These are phyloP conservation scores for Juglanconis juglandina DNA, from an alignment of 2,329 filamentous ascomycete species.

Conservation along the genomic window DNA sequence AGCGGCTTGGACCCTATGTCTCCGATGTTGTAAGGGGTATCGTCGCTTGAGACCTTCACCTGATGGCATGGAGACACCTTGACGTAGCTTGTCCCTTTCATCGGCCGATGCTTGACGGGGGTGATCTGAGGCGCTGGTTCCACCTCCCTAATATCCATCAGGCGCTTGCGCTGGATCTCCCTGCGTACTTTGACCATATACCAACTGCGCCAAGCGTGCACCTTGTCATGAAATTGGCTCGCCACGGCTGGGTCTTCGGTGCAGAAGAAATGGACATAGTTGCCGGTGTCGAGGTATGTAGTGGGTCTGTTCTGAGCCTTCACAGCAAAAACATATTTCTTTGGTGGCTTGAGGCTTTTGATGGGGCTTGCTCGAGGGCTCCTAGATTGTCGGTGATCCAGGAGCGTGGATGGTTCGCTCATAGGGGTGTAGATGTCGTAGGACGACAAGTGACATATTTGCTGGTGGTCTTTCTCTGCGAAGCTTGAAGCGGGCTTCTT, in stretches of 20 bases:
- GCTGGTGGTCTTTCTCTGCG: conserved; percentile 63
- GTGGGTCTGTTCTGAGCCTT: conserved; percentile 88
- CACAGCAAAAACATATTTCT: conserved; percentile 79
- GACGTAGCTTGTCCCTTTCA: conserved; percentile 30
- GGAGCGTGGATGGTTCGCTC: neutral
- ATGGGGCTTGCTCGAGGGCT: neutral
- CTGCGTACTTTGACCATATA: conserved; percentile 64
- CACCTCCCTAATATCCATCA: conserved; percentile 20
- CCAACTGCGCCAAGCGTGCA: conserved; percentile 88
- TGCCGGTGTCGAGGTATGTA: conserved; percentile 77
- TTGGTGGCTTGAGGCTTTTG: conserved; percentile 78
- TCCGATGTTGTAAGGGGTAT: conserved; percentile 60
- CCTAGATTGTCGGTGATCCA: conserved; percentile 27
- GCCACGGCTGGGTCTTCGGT: conserved; percentile 69
- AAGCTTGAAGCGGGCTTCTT: conserved; percentile 64
- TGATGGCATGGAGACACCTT: conserved; percentile 31
- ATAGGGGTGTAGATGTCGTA: conserved; percentile 87
- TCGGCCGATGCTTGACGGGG: conserved; percentile 24
- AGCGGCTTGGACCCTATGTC: conserved; percentile 60
- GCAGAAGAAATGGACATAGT: conserved; percentile 90
- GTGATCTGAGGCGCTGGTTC: conserved; percentile 29
- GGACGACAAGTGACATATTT: conserved; percentile 81
- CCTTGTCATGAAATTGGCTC: conserved; percentile 63
- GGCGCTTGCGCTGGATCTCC: conserved; percentile 27
- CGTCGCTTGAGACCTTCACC: conserved; percentile 41